phyloP scores from a whole-genome alignment of 1,284 basidiomycete genomes.

The Macrocystidia cucumis region DNA sequence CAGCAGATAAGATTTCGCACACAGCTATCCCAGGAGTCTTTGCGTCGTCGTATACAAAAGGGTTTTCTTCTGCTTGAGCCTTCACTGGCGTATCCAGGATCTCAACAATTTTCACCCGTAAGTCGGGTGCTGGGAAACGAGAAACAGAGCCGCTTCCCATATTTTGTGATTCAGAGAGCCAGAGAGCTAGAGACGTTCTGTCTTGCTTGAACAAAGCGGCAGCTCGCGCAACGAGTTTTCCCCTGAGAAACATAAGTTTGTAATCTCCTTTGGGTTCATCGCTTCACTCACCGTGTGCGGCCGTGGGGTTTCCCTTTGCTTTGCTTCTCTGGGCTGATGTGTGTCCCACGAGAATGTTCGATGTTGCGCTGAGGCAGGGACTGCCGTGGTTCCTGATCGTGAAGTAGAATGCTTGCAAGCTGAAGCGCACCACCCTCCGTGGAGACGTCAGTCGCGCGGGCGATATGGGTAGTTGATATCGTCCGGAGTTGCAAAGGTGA shows the following conservation, averaged over 20 bases:
- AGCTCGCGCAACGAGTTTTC: slow-evolving; percentile 34
- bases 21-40: slow-evolving; percentile 15
- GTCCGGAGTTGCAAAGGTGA: slow-evolving; percentile 18
- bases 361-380: slow-evolving; percentile 18
- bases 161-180: slow-evolving; percentile 29
- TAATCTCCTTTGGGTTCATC: not conserved
- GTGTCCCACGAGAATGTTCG: slow-evolving; percentile 25
- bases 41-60: slow-evolving; percentile 6
- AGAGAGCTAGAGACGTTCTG: slow-evolving; percentile 29
- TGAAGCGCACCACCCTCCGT: slow-evolving; percentile 31
- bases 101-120: slow-evolving; percentile 18
- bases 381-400: slow-evolving; percentile 23
- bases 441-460: slow-evolving; percentile 29
- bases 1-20: slow-evolving; percentile 12
- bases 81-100: slow-evolving; percentile 16
- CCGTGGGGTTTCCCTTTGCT: slow-evolving; percentile 20
- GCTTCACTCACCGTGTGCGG: slow-evolving; percentile 14
- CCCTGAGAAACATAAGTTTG: slow-evolving; percentile 16
- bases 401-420: slow-evolving; percentile 31
- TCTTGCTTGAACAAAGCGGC: slow-evolving; percentile 21
- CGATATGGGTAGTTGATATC: slow-evolving; percentile 31
- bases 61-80: slow-evolving; percentile 10
- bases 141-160: slow-evolving; percentile 7
- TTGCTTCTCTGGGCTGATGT: slow-evolving; percentile 32
- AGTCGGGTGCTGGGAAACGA: slow-evolving; percentile 13